Evolutionary conservation across 2,329 filamentous ascomycete genomes (phyloP).

Genomic region (Hypoxylon sp.): DNA sequence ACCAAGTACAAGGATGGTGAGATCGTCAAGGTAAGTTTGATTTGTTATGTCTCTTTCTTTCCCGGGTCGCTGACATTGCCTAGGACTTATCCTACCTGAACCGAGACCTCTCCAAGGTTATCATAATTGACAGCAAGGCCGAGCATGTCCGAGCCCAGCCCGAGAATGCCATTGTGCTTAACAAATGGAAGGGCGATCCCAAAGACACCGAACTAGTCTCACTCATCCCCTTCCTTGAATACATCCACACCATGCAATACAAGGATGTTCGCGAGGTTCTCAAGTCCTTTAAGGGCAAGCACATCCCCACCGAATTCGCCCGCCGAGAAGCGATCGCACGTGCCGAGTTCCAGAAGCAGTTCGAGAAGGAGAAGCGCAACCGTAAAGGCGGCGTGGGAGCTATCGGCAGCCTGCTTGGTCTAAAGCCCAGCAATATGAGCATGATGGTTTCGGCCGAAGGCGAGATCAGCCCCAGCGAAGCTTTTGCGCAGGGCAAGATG

Average conservation of each 20-base stretch:
- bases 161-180: conserved; percentile 93
- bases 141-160: conserved; percentile 88
- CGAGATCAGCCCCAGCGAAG: conserved; percentile 78
- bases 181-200: conserved; percentile 87
- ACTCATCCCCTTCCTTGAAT: conserved; percentile 96
- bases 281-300: conserved; percentile 87
- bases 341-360: conserved; percentile 83
- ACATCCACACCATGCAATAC: conserved; percentile 93
- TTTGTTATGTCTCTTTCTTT: neutral
- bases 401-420: conserved; percentile 78
- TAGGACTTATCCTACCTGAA: conserved; percentile 98
- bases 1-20: conserved; percentile 96
- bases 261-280: conserved; percentile 87
- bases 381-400: conserved; percentile 70
- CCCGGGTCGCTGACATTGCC: conserved; percentile 6
- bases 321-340: conserved; percentile 87
- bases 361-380: conserved; percentile 76
- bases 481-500: conserved; percentile 94
- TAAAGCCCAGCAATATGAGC: conserved; percentile 77
- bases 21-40: conserved; percentile 83
- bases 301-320: conserved; percentile 92
- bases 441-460: conserved; percentile 71
- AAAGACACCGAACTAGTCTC: conserved; percentile 88
- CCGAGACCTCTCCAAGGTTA: conserved; percentile 92
- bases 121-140: conserved; percentile 90